These are phyloP conservation scores for Xylaria sp. DNA, from an alignment of 2,329 filamentous ascomycete species.

Conservation along the genomic window DNA sequence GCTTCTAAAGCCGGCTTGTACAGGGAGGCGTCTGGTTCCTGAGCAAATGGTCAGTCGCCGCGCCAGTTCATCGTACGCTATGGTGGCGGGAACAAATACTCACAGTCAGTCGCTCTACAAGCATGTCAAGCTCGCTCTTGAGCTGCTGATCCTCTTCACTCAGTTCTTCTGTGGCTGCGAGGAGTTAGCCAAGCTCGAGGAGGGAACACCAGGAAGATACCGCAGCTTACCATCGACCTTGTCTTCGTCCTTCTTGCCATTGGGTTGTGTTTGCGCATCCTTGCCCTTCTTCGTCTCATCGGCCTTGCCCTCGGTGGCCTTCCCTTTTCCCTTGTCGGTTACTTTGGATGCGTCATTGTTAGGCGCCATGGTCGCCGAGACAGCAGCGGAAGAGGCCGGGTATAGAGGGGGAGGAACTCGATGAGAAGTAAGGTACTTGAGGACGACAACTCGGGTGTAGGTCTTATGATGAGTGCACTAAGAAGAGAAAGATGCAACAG, in stretches of 20 bases:
- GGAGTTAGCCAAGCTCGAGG: conserved; percentile 49
- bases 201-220: conserved; percentile 39
- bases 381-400: conserved; percentile 38
- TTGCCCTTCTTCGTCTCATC: conserved; percentile 71
- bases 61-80: not conserved
- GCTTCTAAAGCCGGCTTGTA: conserved; percentile 94
- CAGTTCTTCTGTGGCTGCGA: conserved; percentile 78
- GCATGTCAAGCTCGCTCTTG: conserved; percentile 97
- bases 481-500: not conserved
- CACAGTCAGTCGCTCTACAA: conserved; percentile 93
- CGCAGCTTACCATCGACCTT: conserved; percentile 58
- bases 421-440: conserved; percentile 5
- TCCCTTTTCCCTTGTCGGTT: conserved; percentile 96
- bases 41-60: conserved; percentile 35
- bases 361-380: conserved; percentile 80
- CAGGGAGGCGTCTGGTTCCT: conserved; percentile 88
- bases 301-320: conserved; percentile 76
- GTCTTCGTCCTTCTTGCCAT: conserved; percentile 83
- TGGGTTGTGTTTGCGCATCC: conserved; percentile 75
- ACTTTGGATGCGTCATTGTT: conserved; percentile 87
- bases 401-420: conserved; percentile 19
- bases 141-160: conserved; percentile 98
- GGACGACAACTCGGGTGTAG: conserved; percentile 6
- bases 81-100: conserved; percentile 42
- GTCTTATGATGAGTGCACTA: not conserved